Conservation (phyloP, 2,329 filamentous ascomycete genomes). For the Colletotrichum euphorbiae region DNA sequence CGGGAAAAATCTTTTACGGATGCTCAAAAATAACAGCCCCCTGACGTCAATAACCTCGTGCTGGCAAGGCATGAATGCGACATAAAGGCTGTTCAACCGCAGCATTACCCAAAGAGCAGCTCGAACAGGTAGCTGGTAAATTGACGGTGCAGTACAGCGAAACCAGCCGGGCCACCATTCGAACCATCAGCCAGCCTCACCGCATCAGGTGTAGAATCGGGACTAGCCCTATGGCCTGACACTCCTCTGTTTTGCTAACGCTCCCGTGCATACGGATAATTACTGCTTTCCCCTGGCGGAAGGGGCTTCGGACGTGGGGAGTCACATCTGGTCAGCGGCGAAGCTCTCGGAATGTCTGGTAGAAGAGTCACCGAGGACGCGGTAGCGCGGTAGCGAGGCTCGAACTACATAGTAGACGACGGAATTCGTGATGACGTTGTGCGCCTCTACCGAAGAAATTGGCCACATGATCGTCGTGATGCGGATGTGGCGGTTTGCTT, state of each 20-base stretch:
- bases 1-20: no score
- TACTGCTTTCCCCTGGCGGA: background rate
- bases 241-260: background rate
- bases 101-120: background rate
- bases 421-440: constrained; percentile 19
- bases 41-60: no score
- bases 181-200: constrained; percentile 18
- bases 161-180: background rate
- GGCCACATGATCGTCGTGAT: constrained; percentile 12
- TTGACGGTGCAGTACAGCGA: no score
- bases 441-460: background rate
- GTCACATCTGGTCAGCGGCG: background rate
- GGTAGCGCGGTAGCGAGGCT: background rate
- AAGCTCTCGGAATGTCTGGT: background rate
- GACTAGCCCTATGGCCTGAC: background rate
- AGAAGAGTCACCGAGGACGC: background rate
- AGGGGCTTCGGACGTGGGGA: background rate
- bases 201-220: constrained; percentile 1
- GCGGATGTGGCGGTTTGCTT: constrained; percentile 3
- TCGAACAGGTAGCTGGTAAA: no score
- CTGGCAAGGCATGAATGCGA: no score
- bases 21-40: no score
- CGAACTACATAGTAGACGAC: background rate
- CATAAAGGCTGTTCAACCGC: no score
- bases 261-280: background rate